Base-by-base conservation (phyloP, 2,329 filamentous ascomycete genomes). In the Monosporascus sp. region DNA sequence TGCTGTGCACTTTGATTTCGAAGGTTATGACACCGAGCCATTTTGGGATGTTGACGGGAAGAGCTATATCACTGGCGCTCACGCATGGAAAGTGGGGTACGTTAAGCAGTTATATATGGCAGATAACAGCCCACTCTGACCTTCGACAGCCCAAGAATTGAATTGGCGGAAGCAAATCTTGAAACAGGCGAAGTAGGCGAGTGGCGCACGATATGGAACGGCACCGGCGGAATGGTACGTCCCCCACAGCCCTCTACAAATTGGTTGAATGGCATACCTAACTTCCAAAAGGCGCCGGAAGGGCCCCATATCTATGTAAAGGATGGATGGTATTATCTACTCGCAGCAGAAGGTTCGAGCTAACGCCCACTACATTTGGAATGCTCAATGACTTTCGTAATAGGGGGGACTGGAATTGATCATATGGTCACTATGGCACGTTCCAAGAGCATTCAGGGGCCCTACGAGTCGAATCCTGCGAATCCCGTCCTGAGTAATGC, bases 11-110 rank as follows among this genome's bases (percentile, higher is more conserved):
- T 80, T 79, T 58, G 68, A 75, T 14, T 77, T 78, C 44, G 66
- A 70, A 8, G 77, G 76, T 1, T 79, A 80, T 50, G 82, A 85
- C 50, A 77, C 80, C 0, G 75, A 73, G 37, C 72, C 76, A 7
- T 80, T 81, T 58, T 84, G 79, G 76, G 77, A 83, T 48, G 73
- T 75, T 1, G 75, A 83, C 47, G 81, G 80, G 1, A 77, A 72
- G 52, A 68, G 74, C 0, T 84, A 82, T 52, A 73, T 81, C 3
- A 71, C 71, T 0, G 72, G 69, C 3, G 68, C 63, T n/a, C 70
- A 72, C 53, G 66, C 67, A 6, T 73, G 66, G 65, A 63, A 66
- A 51, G 63, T 71, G 18, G 56, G 54, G 60, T 68, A 43, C 53
- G 65, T 58, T 1, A 24, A 15, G 22, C 15, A 18, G 63, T 58